Conservation (phyloP, 1,284 basidiomycete species). For the Sanguinoderma infundibulare region DNA sequence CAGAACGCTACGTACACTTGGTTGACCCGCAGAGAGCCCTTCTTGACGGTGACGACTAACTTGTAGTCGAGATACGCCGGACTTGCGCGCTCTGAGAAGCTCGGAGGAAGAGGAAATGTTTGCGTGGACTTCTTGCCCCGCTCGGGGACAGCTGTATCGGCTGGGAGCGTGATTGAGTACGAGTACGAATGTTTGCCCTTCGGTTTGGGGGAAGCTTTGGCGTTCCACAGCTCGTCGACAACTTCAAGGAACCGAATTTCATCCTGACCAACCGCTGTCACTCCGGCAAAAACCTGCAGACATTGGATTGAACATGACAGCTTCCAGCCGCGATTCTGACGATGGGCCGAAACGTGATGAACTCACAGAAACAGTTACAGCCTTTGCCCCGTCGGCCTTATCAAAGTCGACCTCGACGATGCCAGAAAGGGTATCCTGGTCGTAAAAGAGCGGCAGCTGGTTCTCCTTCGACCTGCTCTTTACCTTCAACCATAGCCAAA, state of each 20-base stretch:
- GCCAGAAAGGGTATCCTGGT: slow-evolving; percentile 36
- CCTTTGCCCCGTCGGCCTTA: slow-evolving; percentile 35
- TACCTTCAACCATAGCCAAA: slow-evolving; percentile 36
- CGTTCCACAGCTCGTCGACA: slow-evolving; percentile 33
- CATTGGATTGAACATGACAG: too few relatives aligned
- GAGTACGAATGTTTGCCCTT: slow-evolving; percentile 36
- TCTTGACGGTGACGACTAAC: slow-evolving; percentile 39
- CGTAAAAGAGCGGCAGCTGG: slow-evolving; percentile 36
- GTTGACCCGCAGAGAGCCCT: slow-evolving; percentile 37
- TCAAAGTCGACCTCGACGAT: slow-evolving; percentile 35
- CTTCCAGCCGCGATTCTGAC: too few relatives aligned
- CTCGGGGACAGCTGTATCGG: slow-evolving; percentile 30
- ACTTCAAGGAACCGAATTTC: slow-evolving; percentile 37
- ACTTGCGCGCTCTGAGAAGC: slow-evolving; percentile 43
- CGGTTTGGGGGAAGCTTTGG: slow-evolving; percentile 27
- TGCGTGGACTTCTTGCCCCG: slow-evolving; percentile 26
- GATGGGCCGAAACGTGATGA: background rate
- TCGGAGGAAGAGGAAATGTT: slow-evolving; percentile 39
- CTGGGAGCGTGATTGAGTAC: slow-evolving; percentile 38
- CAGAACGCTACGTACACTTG: slow-evolving; percentile 31
- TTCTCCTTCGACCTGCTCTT: slow-evolving; percentile 35
- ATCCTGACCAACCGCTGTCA: slow-evolving; percentile 43
- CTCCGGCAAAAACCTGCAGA: slow-evolving; percentile 34
- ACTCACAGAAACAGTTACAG: slow-evolving; percentile 36
- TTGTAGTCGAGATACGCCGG: slow-evolving; percentile 46